Conservation (phyloP, 2,329 filamentous ascomycete species). For the Penicillium sp. region DNA sequence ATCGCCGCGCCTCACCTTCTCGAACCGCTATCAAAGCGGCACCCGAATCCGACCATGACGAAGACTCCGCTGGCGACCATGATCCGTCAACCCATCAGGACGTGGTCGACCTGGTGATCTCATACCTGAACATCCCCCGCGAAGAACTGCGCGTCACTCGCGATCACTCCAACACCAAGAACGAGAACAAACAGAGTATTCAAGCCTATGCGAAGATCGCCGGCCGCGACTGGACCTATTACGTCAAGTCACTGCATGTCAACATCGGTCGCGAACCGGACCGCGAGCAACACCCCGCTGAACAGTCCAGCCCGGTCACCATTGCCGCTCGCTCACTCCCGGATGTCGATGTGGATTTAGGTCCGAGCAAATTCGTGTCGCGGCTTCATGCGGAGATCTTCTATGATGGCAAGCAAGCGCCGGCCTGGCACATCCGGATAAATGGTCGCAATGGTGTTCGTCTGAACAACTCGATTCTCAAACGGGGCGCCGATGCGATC, state of each 20-base stretch:
- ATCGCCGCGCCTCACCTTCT: slow-evolving; percentile 33
- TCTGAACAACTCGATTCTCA: slow-evolving; percentile 71
- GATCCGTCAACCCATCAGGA: slow-evolving; percentile 45
- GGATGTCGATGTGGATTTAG: slow-evolving; percentile 80
- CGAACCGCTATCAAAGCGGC: slow-evolving; percentile 34
- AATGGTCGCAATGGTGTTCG: slow-evolving; percentile 91
- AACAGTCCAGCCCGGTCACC: slow-evolving; percentile 48
- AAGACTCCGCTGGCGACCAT: slow-evolving; percentile 43
- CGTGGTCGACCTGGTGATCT: slow-evolving; percentile 49
- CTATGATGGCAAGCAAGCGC: slow-evolving; percentile 64
- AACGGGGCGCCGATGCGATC: slow-evolving; percentile 63
- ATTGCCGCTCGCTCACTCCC: slow-evolving; percentile 46
- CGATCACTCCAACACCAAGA: slow-evolving; percentile 48
- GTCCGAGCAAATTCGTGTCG: slow-evolving; percentile 78
- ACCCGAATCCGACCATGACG: slow-evolving; percentile 37
- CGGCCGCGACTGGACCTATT: slow-evolving; percentile 54
- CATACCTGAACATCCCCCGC: slow-evolving; percentile 44
- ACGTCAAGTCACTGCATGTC: slow-evolving; percentile 49
- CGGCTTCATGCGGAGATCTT: slow-evolving; percentile 73
- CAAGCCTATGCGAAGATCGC: slow-evolving; percentile 53
- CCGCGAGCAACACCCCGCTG: slow-evolving; percentile 42
- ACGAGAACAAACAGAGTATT: slow-evolving; percentile 47
- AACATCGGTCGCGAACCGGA: slow-evolving; percentile 53
- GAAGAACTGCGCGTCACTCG: slow-evolving; percentile 46
- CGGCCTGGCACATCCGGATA: slow-evolving; percentile 78